Evolutionary conservation across 2,329 filamentous ascomycete species (phyloP), one percentile per base, ranked within the genome.

Genomic region (Apiospora saccharicola): DNA sequence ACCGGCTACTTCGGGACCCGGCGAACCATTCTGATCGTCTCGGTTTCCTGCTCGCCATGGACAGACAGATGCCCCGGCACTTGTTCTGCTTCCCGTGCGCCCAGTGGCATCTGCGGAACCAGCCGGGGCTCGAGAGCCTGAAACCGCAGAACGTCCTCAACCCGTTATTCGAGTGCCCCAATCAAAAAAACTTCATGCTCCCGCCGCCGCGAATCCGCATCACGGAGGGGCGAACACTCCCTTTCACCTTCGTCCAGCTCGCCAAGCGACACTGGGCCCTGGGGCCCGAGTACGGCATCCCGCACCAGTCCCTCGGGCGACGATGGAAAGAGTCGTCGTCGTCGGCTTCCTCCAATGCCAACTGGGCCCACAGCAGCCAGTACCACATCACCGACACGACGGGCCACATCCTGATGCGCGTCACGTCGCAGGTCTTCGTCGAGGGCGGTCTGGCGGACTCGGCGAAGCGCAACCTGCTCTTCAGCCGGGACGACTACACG

Each of bases 51-150:
- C 43, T 68, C 24, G 43, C 14, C 14, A 44, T 68, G 43, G 67
- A 68, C 67, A 10, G 14, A 22, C 47, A 47, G 24, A 16, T 68
- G 24, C 67, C 67, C 43, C 67, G 67, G 13, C 67, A 68, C 67
- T 43, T 68, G 24, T 47, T 68, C 67, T 68, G 67, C 67, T 68
- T 68, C 67, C 67, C 67, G 13, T 68, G 67, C 24, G 67, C 67
- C 24, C 67, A 30, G 67, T 68, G 67, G 67, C 67, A 68, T 34
- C 67, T 68, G 67, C 67, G 67, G 43, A 68, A 34, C 8, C 67
- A 68, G 43, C 67, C 67, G 67, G 67, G 67, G 7, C 13, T 30
- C 67, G 67, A 68, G 43, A 44, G 67, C 43, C 43, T 68, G 24
- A 44, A 34, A 16, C 67, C 67, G 10, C 24, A 47, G 8, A 44